Evolutionary conservation across 495 filamentous ascomycete genomes (phyloP).

Genomic region (Rostrohypoxylon terebratum): DNA sequence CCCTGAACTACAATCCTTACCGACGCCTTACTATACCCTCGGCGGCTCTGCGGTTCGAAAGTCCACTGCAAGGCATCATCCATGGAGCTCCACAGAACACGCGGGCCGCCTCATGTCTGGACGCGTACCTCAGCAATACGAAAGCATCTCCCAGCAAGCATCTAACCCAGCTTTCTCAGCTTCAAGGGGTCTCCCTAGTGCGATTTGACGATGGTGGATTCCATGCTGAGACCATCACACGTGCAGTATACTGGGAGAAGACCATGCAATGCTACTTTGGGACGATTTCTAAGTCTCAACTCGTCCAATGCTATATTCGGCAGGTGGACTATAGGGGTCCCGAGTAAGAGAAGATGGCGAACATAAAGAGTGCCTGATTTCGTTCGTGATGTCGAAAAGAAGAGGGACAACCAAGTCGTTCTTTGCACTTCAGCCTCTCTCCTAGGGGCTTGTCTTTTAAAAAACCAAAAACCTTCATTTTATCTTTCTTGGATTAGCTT

Average conservation of each 20-base stretch:
- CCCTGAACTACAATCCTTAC: background rate
- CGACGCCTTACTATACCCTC: background rate
- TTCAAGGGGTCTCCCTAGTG: conserved; percentile 18
- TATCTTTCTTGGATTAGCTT: conserved; percentile 4
- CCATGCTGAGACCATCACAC: conserved; percentile 26
- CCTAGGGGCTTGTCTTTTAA: conserved; percentile 18
- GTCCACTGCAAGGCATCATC: conserved; percentile 23
- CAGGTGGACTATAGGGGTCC: conserved; percentile 11
- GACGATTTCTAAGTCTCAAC: conserved; percentile 14
- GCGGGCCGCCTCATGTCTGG: conserved; percentile 6
- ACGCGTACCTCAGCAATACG: conserved; percentile 41
- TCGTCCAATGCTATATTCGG: conserved; percentile 25
- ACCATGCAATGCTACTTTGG: conserved; percentile 34
- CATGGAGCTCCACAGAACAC: conserved; percentile 26
- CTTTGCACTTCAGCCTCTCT: conserved; percentile 23
- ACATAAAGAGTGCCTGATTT: conserved; percentile 29
- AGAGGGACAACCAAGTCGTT: conserved; percentile 21
- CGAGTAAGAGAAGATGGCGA: conserved; percentile 5
- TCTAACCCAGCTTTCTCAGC: conserved; percentile 16
- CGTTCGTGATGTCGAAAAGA: conserved; percentile 10
- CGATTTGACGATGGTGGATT: conserved; percentile 10
- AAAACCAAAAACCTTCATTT: background rate
- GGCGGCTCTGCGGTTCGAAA: conserved; percentile 20
- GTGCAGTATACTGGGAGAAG: conserved; percentile 18
- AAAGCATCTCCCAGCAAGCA: conserved; percentile 19